These are phyloP conservation scores for Cardiospermum halicacabum DNA, from an alignment of 345 rosid species.

Conservation along the genomic window DNA sequence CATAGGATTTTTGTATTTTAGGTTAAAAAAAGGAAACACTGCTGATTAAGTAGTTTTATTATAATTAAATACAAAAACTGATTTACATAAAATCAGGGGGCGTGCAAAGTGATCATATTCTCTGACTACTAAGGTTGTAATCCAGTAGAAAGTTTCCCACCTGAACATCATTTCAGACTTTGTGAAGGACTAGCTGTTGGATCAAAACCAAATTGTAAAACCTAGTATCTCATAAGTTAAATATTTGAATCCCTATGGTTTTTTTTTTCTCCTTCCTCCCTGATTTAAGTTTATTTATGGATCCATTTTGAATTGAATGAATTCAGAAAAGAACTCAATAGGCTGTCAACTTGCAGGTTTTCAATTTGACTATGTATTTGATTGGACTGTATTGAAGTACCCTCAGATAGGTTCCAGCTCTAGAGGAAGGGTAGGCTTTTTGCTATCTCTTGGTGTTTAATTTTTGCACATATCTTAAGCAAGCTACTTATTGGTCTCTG, in stretches of 20 bases:
- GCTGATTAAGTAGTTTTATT: background rate
- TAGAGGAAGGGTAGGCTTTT: slow-evolving; percentile 55
- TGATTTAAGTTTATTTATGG: background rate
- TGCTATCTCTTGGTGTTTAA: background rate
- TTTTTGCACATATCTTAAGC: background rate
- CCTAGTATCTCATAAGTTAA: background rate
- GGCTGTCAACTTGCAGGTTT: slow-evolving; percentile 43
- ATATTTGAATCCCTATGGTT: background rate
- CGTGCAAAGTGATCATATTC: background rate
- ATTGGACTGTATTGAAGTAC: slow-evolving; percentile 83
- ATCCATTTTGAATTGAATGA: background rate
- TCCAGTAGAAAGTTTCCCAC: background rate
- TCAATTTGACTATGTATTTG: slow-evolving; percentile 79
- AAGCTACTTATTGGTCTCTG: slow-evolving; percentile 3
- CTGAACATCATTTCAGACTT: background rate
- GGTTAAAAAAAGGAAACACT: background rate
- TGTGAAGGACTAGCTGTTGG: background rate
- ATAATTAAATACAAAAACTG: too few relatives aligned
- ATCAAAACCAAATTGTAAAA: background rate
- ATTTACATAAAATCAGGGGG: too few relatives aligned
- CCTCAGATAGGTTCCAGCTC: slow-evolving; percentile 69
- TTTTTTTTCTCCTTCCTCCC: background rate
- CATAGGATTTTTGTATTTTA: background rate
- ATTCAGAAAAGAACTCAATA: background rate
- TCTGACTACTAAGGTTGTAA: background rate